These are phyloP conservation scores for Blastocystis sp. DNA, from an alignment of 352 stramenopile species.

Conservation along the genomic window DNA sequence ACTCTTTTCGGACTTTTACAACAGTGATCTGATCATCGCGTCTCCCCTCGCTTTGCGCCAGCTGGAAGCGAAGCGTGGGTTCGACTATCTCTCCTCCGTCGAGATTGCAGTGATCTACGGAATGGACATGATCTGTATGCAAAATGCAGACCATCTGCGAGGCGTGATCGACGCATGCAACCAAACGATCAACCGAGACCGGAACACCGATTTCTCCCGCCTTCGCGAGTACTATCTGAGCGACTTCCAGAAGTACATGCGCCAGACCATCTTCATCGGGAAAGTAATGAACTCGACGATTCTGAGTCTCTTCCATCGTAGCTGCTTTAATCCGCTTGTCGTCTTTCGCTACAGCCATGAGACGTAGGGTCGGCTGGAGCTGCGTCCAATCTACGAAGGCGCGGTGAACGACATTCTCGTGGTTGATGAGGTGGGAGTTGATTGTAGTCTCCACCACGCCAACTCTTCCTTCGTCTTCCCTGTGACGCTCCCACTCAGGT, in stretches of 20 bases:
- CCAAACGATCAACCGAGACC: not conserved
- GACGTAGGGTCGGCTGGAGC: conserved; percentile 5
- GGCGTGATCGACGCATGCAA: conserved; percentile 27
- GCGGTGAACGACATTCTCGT: conserved; percentile 35
- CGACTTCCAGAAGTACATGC: conserved; percentile 48
- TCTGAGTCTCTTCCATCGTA: conserved; percentile 11
- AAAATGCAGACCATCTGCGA: conserved; percentile 50
- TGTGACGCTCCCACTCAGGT: not conserved
- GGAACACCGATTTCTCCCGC: conserved; percentile 53
- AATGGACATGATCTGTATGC: conserved; percentile 51
- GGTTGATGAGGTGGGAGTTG: not conserved
- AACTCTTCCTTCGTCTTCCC: conserved; percentile 45
- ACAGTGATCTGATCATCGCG: conserved; percentile 56
- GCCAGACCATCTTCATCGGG: conserved; percentile 42
- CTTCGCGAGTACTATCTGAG: conserved; percentile 47
- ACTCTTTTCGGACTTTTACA: conserved; percentile 57
- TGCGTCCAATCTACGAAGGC: conserved; percentile 19
- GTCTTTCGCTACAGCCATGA: not conserved
- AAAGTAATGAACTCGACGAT: not conserved
- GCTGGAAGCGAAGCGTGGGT: conserved; percentile 11
- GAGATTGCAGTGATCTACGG: conserved; percentile 39
- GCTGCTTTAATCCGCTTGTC: conserved; percentile 33
- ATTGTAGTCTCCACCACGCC: conserved; percentile 6
- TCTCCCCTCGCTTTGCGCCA: conserved; percentile 36
- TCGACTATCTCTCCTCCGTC: conserved; percentile 48